Conservation (phyloP, 805 yeast species). For the Candida ascalaphidarum region DNA sequence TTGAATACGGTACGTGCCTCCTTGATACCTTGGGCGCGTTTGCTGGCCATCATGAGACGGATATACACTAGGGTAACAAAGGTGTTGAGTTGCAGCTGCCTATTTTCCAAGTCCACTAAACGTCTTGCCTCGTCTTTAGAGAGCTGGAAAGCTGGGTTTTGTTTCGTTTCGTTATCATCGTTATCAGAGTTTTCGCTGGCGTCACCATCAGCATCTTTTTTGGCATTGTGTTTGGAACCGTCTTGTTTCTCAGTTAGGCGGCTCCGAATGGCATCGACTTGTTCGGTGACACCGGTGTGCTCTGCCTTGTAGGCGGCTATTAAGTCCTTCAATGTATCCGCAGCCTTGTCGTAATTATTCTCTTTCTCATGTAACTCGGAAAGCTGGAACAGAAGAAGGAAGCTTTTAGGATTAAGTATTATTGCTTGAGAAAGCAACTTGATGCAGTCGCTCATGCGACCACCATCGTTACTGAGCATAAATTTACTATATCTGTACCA, state of each 20-base stretch:
- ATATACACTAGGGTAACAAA: slow-evolving; percentile 60
- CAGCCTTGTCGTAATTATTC: slow-evolving; percentile 41
- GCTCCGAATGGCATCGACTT: slow-evolving; percentile 13
- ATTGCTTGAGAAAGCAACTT: slow-evolving; percentile 49
- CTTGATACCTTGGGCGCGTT: slow-evolving; percentile 57
- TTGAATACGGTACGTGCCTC: slow-evolving; percentile 70
- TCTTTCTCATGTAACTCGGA: slow-evolving; percentile 65
- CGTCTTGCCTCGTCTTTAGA: slow-evolving; percentile 4
- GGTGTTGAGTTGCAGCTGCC: slow-evolving; percentile 14
- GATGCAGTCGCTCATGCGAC: slow-evolving; percentile 31
- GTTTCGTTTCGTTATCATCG: slow-evolving; percentile 2
- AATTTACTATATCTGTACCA: slow-evolving; percentile 61
- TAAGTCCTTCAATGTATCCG: slow-evolving; percentile 40
- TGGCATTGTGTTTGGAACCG: slow-evolving; percentile 2
- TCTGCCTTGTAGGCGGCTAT: slow-evolving; percentile 36
- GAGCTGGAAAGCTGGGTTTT: slow-evolving; percentile 3
- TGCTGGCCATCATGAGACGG: slow-evolving; percentile 61
- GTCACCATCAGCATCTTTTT: slow-evolving; percentile 1
- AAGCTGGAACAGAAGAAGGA: slow-evolving; percentile 54
- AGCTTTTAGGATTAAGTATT: slow-evolving; percentile 59
- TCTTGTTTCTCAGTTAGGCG: slow-evolving; percentile 2
- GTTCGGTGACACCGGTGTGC: slow-evolving; percentile 17
- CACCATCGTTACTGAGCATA: slow-evolving; percentile 25
- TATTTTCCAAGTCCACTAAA: not conserved
- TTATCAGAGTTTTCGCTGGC: slow-evolving; percentile 3